Evolutionary conservation across 768 basidiomycete species (phyloP).

Genomic region (Scleroderma citrinum): DNA sequence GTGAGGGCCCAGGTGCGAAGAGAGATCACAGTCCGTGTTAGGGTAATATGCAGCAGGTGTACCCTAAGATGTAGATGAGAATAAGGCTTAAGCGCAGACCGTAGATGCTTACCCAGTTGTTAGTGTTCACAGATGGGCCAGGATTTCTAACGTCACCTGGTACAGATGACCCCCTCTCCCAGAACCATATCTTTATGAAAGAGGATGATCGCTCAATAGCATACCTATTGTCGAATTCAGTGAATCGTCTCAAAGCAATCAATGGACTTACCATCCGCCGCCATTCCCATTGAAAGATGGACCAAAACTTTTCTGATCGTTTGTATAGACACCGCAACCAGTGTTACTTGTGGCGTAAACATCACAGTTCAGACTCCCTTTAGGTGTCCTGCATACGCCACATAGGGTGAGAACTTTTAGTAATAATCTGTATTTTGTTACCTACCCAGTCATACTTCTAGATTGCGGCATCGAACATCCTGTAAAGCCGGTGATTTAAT

Average conservation of each 20-base stretch:
- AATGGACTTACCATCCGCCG: constrained; percentile 32
- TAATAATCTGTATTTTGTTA: neutral
- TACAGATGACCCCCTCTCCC: constrained; percentile 34
- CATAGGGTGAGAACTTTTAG: constrained; percentile 1
- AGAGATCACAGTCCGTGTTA: constrained; percentile 51
- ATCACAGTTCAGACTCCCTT: constrained; percentile 22
- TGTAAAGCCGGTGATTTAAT: neutral
- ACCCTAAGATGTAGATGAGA: constrained; percentile 33
- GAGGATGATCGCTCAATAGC: constrained; percentile 26
- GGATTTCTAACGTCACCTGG: constrained; percentile 28
- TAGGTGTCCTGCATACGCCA: no score
- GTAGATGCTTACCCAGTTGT: constrained; percentile 18
- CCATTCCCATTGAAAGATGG: constrained; percentile 29
- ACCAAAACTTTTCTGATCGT: constrained; percentile 26
- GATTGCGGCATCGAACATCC: constrained; percentile 26
- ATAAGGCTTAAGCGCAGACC: neutral
- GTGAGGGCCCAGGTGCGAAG: constrained; percentile 44
- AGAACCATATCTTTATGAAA: constrained; percentile 35
- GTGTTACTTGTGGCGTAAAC: constrained; percentile 22
- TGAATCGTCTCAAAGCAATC: neutral
- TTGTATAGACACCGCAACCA: constrained; percentile 27
- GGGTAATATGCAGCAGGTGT: constrained; percentile 59
- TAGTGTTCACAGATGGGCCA: constrained; percentile 13
- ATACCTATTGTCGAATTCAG: constrained; percentile 22
- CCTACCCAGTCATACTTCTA: constrained; percentile 29